Evolutionary conservation across 2,329 filamentous ascomycete species (phyloP).

Genomic region (Monilinia fructicola): DNA sequence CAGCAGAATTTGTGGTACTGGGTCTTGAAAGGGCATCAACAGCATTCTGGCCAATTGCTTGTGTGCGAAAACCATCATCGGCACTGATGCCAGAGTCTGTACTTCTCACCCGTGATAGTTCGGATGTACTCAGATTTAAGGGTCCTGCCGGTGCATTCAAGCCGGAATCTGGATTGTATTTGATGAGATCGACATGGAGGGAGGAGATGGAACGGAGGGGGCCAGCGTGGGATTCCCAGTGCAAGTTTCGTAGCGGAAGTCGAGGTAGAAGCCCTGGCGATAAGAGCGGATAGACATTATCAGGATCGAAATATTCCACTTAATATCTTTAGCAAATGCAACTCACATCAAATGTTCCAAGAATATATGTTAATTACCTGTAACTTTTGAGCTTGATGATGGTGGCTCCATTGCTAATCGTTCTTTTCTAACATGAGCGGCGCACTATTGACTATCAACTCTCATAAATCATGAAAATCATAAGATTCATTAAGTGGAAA

Average conservation of each 20-base stretch:
- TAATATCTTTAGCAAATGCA: slow-evolving; percentile 24
- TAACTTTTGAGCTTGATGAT: slow-evolving; percentile 74
- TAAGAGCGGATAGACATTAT: slow-evolving; percentile 80
- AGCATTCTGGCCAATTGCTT: slow-evolving; percentile 47
- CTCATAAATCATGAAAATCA: slow-evolving; percentile 13
- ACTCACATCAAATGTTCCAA: background rate
- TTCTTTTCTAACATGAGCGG: background rate
- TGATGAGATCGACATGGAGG: slow-evolving; percentile 83
- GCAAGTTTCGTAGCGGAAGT: slow-evolving; percentile 84
- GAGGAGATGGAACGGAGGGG: slow-evolving; percentile 92
- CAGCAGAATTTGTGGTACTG: slow-evolving; percentile 32
- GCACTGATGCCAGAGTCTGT: slow-evolving; percentile 41
- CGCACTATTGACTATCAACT: slow-evolving; percentile 6
- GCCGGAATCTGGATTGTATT: slow-evolving; percentile 48
- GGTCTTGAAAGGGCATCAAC: slow-evolving; percentile 32
- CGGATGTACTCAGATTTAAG: slow-evolving; percentile 38
- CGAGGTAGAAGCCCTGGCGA: slow-evolving; percentile 74
- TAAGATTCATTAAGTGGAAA: slow-evolving; percentile 15
- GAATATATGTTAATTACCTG: slow-evolving; percentile 50
- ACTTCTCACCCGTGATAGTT: slow-evolving; percentile 42
- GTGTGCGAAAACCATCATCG: slow-evolving; percentile 63
- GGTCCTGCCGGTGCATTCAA: slow-evolving; percentile 42
- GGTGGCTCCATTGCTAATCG: slow-evolving; percentile 59
- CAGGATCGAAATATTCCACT: slow-evolving; percentile 97
- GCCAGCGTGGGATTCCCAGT: slow-evolving; percentile 94